Evolutionary conservation across 768 basidiomycete species (phyloP), one percentile per base, ranked within the genome.

Genomic region (Russula compacta): DNA sequence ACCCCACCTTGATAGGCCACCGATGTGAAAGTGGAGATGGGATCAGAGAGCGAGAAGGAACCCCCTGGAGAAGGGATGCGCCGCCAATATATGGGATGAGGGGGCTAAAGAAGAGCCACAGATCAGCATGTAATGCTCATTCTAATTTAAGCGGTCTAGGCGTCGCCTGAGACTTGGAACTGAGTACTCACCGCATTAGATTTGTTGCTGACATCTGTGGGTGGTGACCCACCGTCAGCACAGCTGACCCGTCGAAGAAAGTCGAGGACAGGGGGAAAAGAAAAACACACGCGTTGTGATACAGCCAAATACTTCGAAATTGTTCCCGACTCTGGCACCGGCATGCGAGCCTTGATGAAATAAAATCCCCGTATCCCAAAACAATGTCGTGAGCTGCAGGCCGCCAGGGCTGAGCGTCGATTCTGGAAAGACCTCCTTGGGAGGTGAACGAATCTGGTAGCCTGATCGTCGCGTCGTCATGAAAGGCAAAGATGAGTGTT

Each of bases 351-450:
- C 53, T 53, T 52, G 47, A 36, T 66, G 62, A 47, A 66, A 66
- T 42, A 64, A 42, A 7, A 64, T 64, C 42, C 58, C 62, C 21
- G 38, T 33, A 29, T 64, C 61, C 64, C 64, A 66, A 47, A 64
- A 59, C 29, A 66, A 33, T 1, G 64, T 66, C 24, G 64, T 66
- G 40, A 59, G 57, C 15, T 66, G 64, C 62, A 65, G 58, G 53
- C 64, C 58, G 3, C 58, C 55, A 24, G 64, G 61, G 53, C 61
- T 58, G 56, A 58, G 64, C 8, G 64, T 56, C n/a, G 60, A 57
- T 58, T 65, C 64, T 6, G 64, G 64, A 58, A 65, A 65, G 40
- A 65, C 64, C 33, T 65, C 64, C 53, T 63, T 63, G 33, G 64
- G 64, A 5, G 63, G 63, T 40, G 60, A 40, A n/a, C 60, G 60